Base-by-base conservation (phyloP, 148 eudicot genomes). In the Camellia granthamiana region DNA sequence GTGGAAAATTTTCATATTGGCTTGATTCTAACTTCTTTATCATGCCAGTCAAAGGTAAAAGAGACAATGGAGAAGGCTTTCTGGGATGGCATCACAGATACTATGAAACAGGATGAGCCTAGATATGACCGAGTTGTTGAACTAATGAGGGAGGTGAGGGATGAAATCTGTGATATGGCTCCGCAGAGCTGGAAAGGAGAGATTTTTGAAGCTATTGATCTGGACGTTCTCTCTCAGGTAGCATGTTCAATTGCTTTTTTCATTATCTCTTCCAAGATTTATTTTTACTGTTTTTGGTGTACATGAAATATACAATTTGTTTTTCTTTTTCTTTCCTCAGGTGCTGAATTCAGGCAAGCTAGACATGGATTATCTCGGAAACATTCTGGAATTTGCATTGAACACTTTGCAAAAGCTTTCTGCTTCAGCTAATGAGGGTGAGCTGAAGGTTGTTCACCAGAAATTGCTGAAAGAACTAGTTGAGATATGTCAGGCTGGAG, bases 1-100 rank as follows among this genome's bases (percentile, higher is more conserved):
- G 52, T 49, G 5, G 52, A 49, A 49, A 5, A 49, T 7, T 4
- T 49, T 49, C 52, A 2, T 49, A 49, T 49, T 49, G 52, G 59
- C 74, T 76, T 80, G 42, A 16, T 56, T 51, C 43, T 18, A 51
- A 65, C 54, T 49, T 67, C 42, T 75, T 81, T 19, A 52, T 12
- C 47, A 8, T 79, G 64, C 1, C 87, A 94, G 98, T 81, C 74
- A 55, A 87, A 84, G 87, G 63, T 96, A 18, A 90, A 85, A 83
- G 91, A 90, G 78, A 88, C 93, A 13, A 92, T 94, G 97, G 93
- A 94, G 81, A 93, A 91, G 44, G 99, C 95, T 46, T 96, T 93
- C 82, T 93, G 99, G 99, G 99, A 96, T 86, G 89, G 94, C 63
- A 65, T 96, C 81, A 86, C 83, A 59, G 94, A 90, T 44, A 90